Conservation (phyloP, 2,329 filamentous ascomycete genomes). For the Beauveria scarabaeidicola region DNA sequence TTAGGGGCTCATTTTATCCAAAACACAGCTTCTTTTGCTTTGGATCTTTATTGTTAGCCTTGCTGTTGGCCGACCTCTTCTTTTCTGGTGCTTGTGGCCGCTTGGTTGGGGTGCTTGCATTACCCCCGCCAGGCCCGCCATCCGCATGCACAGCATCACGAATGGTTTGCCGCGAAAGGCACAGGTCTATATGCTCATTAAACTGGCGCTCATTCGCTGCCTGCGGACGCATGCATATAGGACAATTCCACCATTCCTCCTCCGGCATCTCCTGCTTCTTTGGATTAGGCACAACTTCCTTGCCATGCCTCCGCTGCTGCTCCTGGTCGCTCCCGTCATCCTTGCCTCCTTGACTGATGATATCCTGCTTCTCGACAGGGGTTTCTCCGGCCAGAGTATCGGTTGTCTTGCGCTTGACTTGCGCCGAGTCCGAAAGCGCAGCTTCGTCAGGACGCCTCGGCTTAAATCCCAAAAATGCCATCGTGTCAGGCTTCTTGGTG, state of each 20-base stretch:
- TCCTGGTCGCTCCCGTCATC: conserved; percentile 24
- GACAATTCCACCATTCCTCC: conserved; percentile 69
- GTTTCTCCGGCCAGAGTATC: conserved; percentile 9
- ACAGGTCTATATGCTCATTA: conserved; percentile 89
- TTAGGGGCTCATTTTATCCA: conserved; percentile 22
- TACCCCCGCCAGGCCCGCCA: conserved; percentile 12
- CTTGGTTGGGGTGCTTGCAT: background rate
- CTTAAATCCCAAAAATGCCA: conserved; percentile 68
- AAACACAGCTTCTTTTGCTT: conserved; percentile 47
- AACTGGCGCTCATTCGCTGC: conserved; percentile 65
- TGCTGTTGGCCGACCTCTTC: conserved; percentile 26
- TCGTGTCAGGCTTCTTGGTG: conserved; percentile 70
- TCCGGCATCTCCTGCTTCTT: conserved; percentile 25
- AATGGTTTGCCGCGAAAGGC: conserved; percentile 79
- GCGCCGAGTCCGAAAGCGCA: background rate
- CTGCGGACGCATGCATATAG: conserved; percentile 75
- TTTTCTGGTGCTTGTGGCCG: conserved; percentile 21
- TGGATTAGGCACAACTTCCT: conserved; percentile 42
- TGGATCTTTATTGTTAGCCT: conserved; percentile 29
- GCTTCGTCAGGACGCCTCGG: conserved; percentile 19
- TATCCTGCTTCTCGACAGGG: background rate
- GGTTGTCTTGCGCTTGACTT: background rate
- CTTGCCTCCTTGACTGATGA: background rate
- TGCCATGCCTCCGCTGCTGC: conserved; percentile 40
- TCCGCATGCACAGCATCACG: conserved; percentile 65